A percentile compares a stretch with the other conserved stretches of the same genome.
Conservation (phyloP, 2,329 filamentous ascomycete species). For the Cladobotryum mycophilum region DNA sequence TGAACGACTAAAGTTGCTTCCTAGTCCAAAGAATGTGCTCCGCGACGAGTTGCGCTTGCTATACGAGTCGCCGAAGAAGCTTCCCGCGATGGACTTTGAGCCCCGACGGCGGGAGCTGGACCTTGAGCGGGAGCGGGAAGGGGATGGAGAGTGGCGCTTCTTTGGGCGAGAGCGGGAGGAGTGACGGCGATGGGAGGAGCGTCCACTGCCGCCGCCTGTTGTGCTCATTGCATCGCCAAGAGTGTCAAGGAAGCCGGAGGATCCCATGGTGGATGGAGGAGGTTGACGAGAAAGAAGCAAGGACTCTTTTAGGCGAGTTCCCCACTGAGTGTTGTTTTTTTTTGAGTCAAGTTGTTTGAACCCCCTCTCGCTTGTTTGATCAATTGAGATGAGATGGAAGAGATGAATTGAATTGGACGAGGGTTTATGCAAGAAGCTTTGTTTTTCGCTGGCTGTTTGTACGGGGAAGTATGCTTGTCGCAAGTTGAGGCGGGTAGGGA, state of each 20-base stretch:
- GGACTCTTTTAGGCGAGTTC: neutral
- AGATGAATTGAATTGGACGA: no score
- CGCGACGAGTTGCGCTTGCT: constrained; percentile 36
- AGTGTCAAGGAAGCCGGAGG: constrained; percentile 45
- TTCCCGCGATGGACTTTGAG: constrained; percentile 27
- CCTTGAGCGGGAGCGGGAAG: constrained; percentile 35
- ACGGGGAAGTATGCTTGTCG: no score
- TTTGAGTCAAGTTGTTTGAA: no score
- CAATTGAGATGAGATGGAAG: no score
- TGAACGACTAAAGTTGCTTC: constrained; percentile 37
- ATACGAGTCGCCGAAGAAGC: constrained; percentile 28
- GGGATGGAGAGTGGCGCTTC: constrained; percentile 31
- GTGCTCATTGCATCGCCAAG: constrained; percentile 27
- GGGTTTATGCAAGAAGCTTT: no score
- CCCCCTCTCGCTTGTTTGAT: no score
- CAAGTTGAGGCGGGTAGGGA: neutral
- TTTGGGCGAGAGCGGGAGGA: constrained; percentile 26
- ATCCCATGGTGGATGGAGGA: constrained; percentile 27
- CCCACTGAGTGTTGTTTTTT: neutral
- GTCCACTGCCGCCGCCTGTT: constrained; percentile 11
- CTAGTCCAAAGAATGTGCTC: constrained; percentile 42
- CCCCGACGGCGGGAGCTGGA: constrained; percentile 28
- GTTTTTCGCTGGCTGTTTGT: no score
- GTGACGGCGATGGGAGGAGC: constrained; percentile 21
- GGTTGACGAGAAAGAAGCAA: neutral